Conservation (phyloP, 164 flowering plant genomes). For the Vitis labrusca region DNA sequence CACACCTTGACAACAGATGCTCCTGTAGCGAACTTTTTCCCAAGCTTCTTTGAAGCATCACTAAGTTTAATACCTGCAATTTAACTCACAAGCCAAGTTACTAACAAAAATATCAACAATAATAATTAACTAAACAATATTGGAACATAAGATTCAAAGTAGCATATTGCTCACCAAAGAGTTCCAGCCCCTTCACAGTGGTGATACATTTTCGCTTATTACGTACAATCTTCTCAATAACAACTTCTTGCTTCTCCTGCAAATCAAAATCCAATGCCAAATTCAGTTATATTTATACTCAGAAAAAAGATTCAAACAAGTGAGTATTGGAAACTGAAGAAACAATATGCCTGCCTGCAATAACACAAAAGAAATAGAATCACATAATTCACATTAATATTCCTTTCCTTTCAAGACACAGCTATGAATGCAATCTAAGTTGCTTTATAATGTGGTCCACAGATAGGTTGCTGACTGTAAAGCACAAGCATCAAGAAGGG, state of each 20-base stretch:
- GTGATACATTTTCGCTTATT: slow-evolving; percentile 85
- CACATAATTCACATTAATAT: too few relatives aligned
- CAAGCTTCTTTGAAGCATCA: slow-evolving; percentile 98
- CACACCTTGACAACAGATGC: slow-evolving; percentile 97
- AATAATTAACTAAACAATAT: too few relatives aligned
- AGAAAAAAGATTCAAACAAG: neutral
- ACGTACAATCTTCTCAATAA: slow-evolving; percentile 79
- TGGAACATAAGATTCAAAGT: slow-evolving; percentile 1
- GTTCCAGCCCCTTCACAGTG: slow-evolving; percentile 81
- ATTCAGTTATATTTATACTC: neutral
- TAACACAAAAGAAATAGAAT: too few relatives aligned
- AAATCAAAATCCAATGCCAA: slow-evolving; percentile 12
- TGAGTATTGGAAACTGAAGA: neutral
- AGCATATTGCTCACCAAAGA: slow-evolving; percentile 60
- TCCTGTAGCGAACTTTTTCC: slow-evolving; percentile 99
- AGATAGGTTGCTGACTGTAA: too few relatives aligned
- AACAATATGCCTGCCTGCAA: neutral
- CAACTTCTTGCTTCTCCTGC: slow-evolving; percentile 78
- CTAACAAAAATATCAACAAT: neutral
- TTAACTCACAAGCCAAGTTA: neutral
- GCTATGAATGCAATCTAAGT: too few relatives aligned
- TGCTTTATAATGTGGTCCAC: too few relatives aligned
- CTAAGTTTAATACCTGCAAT: slow-evolving; percentile 85
- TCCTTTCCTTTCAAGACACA: too few relatives aligned
- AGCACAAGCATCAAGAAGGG: too few relatives aligned